These are phyloP conservation scores for Daldinia vernicosa DNA, from an alignment of 495 filamentous ascomycete genomes.

Conservation along the genomic window DNA sequence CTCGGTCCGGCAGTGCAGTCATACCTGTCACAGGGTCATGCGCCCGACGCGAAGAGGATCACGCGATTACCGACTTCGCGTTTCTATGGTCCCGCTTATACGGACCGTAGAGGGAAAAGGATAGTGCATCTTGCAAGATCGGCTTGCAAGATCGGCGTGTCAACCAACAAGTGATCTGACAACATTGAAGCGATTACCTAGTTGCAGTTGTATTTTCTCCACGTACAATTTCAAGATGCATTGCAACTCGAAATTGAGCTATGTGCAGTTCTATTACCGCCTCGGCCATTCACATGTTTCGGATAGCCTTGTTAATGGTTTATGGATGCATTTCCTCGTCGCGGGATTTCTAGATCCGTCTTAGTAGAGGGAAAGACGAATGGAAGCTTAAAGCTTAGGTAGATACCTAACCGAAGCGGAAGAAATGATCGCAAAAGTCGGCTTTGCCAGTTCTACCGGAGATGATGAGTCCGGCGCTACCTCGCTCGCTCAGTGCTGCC, in stretches of 20 bases:
- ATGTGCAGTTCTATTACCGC: constrained; percentile 1
- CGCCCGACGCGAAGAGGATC: constrained; percentile 23
- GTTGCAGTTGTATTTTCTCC: not conserved
- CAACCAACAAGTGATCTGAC: constrained; percentile 19
- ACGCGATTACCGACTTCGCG: constrained; percentile 30
- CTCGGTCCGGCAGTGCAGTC: constrained; percentile 2
- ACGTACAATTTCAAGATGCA: constrained; percentile 12
- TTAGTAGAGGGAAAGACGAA: constrained; percentile 13
- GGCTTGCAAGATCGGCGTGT: constrained; percentile 38
- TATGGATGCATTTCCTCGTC: constrained; percentile 17
- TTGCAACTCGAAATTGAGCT: constrained; percentile 6
- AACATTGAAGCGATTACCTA: not conserved
- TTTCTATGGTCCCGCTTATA: constrained; percentile 28
- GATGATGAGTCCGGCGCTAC: not conserved
- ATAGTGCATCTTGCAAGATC: constrained; percentile 36
- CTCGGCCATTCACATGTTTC: not conserved
- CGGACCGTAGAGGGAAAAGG: constrained; percentile 7
- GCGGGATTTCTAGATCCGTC: constrained; percentile 33
- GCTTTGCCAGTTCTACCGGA: constrained; percentile 12
- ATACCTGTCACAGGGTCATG: constrained; percentile 31
- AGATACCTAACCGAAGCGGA: constrained; percentile 4
- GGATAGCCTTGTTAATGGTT: constrained; percentile 1
- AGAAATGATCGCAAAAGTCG: not conserved
- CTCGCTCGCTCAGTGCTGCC: not conserved
- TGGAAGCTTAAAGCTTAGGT: too few species aligned